phyloP scores from a whole-genome alignment of 768 basidiomycete genomes.

The Candolleomyces aberdarensis region DNA sequence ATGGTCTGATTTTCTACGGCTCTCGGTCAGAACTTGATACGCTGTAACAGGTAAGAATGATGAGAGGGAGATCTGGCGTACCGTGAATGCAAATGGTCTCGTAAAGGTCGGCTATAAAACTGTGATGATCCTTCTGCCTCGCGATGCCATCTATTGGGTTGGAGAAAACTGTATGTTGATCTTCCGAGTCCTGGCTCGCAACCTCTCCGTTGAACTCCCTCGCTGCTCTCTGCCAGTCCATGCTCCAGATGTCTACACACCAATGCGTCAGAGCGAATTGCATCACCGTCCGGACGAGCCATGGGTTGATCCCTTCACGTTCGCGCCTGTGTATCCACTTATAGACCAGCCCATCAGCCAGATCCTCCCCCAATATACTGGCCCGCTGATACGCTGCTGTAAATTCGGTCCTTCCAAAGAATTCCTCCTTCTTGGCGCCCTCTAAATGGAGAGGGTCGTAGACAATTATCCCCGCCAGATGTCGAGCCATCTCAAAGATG shows the following conservation, averaged over 20 bases:
- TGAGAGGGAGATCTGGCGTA: slow-evolving; percentile 11
- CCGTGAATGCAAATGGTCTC: slow-evolving; percentile 35
- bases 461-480: no score
- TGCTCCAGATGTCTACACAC: neutral
- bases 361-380: neutral
- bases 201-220: neutral
- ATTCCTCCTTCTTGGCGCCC: no score
- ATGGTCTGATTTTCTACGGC: slow-evolving; percentile 41
- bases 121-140: slow-evolving; percentile 15
- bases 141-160: slow-evolving; percentile 6
- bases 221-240: neutral
- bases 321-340: neutral
- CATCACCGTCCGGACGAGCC: slow-evolving; percentile 6
- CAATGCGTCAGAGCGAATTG: neutral
- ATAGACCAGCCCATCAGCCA: slow-evolving; percentile 2
- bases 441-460: no score
- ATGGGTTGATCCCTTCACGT: neutral
- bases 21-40: slow-evolving; percentile 24
- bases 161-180: no score
- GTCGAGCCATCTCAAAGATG: no score
- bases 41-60: no score
- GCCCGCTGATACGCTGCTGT: no score
- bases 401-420: no score
- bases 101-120: slow-evolving; percentile 25
- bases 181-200: slow-evolving; percentile 4